Conservation (phyloP, 495 filamentous ascomycete species). For the Penicillium psychrofluorescens region DNA sequence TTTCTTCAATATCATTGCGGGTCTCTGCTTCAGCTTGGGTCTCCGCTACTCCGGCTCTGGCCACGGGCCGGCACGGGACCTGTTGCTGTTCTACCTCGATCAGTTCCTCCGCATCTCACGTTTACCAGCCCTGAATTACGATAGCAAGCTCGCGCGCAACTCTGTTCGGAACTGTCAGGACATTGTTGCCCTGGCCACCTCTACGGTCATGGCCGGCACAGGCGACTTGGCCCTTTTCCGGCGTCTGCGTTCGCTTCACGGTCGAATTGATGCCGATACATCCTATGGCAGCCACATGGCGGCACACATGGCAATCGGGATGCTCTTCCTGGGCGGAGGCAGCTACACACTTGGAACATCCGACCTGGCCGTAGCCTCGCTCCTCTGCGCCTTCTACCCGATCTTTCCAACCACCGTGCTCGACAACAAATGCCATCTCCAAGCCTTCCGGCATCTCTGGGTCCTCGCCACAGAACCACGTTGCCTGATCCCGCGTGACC, state of each 20-base stretch:
- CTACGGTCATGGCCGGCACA: slow-evolving; percentile 90
- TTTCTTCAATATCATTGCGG: slow-evolving; percentile 86
- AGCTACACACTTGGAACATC: slow-evolving; percentile 88
- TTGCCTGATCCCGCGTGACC: slow-evolving; percentile 78
- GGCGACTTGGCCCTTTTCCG: slow-evolving; percentile 86
- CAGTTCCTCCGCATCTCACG: slow-evolving; percentile 75
- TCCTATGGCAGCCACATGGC: slow-evolving; percentile 93
- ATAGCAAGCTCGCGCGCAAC: slow-evolving; percentile 69
- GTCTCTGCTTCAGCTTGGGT: slow-evolving; percentile 78
- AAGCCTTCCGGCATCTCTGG: slow-evolving; percentile 98
- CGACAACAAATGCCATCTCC: slow-evolving; percentile 89
- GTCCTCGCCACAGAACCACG: slow-evolving; percentile 85
- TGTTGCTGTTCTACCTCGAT: slow-evolving; percentile 79
- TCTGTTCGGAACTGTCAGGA: slow-evolving; percentile 89
- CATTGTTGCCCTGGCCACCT: slow-evolving; percentile 67
- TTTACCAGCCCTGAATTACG: slow-evolving; percentile 62
- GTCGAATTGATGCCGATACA: slow-evolving; percentile 74
- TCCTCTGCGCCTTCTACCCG: slow-evolving; percentile 91
- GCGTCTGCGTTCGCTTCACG: slow-evolving; percentile 80
- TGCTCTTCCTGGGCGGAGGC: slow-evolving; percentile 86
- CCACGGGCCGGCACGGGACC: slow-evolving; percentile 59
- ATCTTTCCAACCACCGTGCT: slow-evolving; percentile 81
- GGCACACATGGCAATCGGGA: slow-evolving; percentile 82
- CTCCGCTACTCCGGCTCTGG: slow-evolving; percentile 86
- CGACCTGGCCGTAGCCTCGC: slow-evolving; percentile 73